Evolutionary conservation across 306 rosid genomes (phyloP).

Genomic region (Phaseolus lunatus): DNA sequence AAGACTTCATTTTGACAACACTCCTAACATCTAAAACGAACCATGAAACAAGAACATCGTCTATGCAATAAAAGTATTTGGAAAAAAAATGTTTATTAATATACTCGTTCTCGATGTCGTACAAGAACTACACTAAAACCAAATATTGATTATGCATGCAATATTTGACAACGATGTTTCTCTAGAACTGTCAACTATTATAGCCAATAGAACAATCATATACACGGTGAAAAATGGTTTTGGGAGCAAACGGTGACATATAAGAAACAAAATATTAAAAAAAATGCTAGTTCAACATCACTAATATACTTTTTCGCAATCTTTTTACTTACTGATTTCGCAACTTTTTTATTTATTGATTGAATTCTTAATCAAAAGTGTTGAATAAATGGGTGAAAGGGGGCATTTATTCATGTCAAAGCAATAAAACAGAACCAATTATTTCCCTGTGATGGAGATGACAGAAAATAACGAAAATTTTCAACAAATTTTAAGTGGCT

Average conservation of each 20-base stretch:
- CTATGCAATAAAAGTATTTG: background rate
- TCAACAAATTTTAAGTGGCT: constrained; percentile 40
- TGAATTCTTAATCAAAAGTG: background rate
- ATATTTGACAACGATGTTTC: constrained; percentile 3
- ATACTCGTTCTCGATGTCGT: background rate
- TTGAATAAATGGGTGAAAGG: background rate
- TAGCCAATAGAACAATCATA: background rate
- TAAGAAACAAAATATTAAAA: background rate
- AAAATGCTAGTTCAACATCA: background rate
- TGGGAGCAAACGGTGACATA: background rate
- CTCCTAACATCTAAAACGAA: constrained; percentile 25
- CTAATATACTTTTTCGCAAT: background rate
- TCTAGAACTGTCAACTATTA: background rate
- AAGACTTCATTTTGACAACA: constrained; percentile 31
- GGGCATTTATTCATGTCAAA: constrained; percentile 43
- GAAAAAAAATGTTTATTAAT: background rate
- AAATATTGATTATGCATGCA: constrained; percentile 7
- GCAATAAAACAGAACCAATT: constrained; percentile 42
- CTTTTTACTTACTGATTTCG: background rate
- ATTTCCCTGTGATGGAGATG: background rate
- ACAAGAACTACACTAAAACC: constrained; percentile 53
- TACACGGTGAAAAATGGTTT: background rate
- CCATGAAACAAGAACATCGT: background rate
- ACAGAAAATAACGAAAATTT: constrained; percentile 21
- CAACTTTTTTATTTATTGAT: background rate